Evolutionary conservation across 345 rosid species (phyloP).

Genomic region (Eucalyptus sp.): DNA sequence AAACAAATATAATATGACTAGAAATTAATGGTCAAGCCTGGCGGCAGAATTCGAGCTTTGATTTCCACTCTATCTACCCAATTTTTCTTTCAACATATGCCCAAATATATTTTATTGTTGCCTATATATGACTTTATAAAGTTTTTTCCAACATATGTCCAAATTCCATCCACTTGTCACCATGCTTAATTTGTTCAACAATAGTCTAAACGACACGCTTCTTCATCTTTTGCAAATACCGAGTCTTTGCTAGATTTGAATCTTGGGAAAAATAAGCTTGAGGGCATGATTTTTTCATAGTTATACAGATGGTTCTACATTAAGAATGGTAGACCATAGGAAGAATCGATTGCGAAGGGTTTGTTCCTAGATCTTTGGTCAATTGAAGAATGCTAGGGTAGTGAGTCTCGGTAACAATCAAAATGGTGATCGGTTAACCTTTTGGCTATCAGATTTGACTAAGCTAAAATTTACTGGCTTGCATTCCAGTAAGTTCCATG

Average conservation of each 20-base stretch:
- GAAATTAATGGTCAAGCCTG: background rate
- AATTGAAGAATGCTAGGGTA: background rate
- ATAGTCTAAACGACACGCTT: background rate
- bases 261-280: background rate
- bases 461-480: no score
- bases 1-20: accelerated
- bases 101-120: background rate
- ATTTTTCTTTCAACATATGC: background rate
- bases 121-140: background rate
- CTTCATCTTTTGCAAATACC: background rate
- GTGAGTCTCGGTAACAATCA: background rate
- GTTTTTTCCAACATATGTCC: background rate
- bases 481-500: no score
- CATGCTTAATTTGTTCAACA: background rate
- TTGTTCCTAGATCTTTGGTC: background rate
- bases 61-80: background rate
- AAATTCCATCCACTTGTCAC: background rate
- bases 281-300: background rate
- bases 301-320: background rate
- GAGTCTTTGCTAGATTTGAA: background rate
- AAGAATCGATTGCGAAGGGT: background rate
- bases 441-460: background rate
- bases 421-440: background rate
- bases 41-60: background rate
- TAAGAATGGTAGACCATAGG: background rate